Base-by-base conservation (phyloP, 1,284 basidiomycete genomes). In the Puccinia horiana region DNA sequence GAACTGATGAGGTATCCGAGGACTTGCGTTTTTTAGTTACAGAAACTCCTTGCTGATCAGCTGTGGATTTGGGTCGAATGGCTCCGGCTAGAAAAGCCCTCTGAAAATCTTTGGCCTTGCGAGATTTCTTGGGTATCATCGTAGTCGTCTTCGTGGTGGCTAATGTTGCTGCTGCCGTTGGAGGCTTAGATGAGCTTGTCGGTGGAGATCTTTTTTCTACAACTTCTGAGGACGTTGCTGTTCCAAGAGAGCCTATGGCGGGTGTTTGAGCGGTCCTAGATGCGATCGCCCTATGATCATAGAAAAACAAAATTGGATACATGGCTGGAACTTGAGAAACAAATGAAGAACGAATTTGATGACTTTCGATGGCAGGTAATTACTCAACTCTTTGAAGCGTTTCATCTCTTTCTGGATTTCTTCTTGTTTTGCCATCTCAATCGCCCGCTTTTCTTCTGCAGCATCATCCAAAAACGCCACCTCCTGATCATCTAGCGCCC, bases 391-490 rank as follows among this genome's bases (percentile, higher is more conserved):
- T 52, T 81, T 81, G 18, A 81, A 81, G 26, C 54, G 35, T n/a
- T 56, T 70, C 70, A 81, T 74, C 42, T 81, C 69, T 63, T 81
- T 42, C 37, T 74, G 49, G 20, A 81, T 81, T 16, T 73, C 58
- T 42, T 58, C 47, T 49, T 81, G 69, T 52, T 81, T 81, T 35
- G 56, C 69, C 29, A 74, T 49, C 40, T 81, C 79, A 61, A 58
- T 72, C 23, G 44, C 40, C 6, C 79, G 79, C 35, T 74, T 72
- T 40, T 74, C 79, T 52, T 74, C 54, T 32, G 79, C 79, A 29
- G 79, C 79, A 65, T 81, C 79, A 40, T 81, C 79, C 35, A 81
- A 65, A 65, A 81, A 81, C 18, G 79, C 79, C 0, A 81, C 79
- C 63, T 81, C 79, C 32, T 81, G 70, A 65, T 81, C 79, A 74